Base-by-base conservation (phyloP, 2,329 filamentous ascomycete genomes). In the Aspergillus pseudoglaucus region DNA sequence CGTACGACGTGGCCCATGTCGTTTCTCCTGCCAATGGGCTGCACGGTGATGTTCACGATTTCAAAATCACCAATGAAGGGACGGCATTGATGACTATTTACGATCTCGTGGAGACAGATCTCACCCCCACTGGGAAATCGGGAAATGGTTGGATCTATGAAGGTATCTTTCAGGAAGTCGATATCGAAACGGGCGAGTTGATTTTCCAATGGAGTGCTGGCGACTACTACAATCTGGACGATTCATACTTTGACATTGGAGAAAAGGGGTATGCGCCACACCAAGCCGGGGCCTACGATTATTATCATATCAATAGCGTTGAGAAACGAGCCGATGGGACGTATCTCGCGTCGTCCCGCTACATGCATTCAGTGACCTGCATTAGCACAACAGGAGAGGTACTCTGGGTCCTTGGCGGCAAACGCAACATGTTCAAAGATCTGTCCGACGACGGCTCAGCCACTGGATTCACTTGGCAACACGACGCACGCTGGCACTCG, bases 241-340 rank as follows among this genome's bases (percentile, higher is more conserved):
- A 59, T 42, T 61, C 55, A 22, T 58, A 56, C 17, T 45, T 55
- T 20, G 49, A 48, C 6, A 37, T 56, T n/a, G 46, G 22, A 7
- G 48, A 49, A 17, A 49, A 45, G 37, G 60, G 55, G 9, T 42
- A 47, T 39, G 53, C 48, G 23, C 55, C 59, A 15, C 53, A 46
- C 8, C 44, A 41, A 35, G 51, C 71, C 3, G 79, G 71, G 32
- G 58, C 72, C 3, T 79, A 71, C 62, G 77, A 80, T 56, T 79
- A 73, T 56, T 77, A 78, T 57, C 76, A 79, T 58, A 70, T 80
- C 57, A 80, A 79, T 60, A 75, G 72, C 38, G 66, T 77, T 47
- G 73, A 75, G 59, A 78, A 78, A 59, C 70, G 76, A 53, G 53
- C 61, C 8, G 61, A 69, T 2, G 74, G 69, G 12, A 65, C 67